phyloP scores from a whole-genome alignment of 495 filamentous ascomycete species.

The Penicillium silybi region DNA sequence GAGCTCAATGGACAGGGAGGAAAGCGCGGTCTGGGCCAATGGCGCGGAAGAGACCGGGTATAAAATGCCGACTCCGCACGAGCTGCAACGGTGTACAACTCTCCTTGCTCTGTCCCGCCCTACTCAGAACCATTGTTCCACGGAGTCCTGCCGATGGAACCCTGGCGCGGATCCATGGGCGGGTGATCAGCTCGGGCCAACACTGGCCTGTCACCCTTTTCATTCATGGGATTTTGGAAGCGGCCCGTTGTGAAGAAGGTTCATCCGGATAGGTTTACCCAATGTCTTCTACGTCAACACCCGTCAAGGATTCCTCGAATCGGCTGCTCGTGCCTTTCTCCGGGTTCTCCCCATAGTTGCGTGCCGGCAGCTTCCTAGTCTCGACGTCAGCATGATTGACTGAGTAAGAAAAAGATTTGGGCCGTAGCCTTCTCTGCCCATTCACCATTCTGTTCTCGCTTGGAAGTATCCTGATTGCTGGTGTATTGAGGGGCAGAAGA shows the following conservation, averaged over 20 bases:
- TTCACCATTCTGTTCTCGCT: neutral
- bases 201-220: constrained; percentile 3
- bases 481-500: neutral
- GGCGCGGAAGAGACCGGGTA: constrained; percentile 1
- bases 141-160: constrained; percentile 8
- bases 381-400: constrained; percentile 40
- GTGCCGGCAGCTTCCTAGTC: constrained; percentile 15
- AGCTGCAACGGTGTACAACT: constrained; percentile 6
- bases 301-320: constrained; percentile 8
- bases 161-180: constrained; percentile 1
- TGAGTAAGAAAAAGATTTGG: neutral
- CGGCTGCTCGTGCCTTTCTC: constrained; percentile 7
- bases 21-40: constrained; percentile 2
- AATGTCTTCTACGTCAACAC: constrained; percentile 27
- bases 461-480: neutral
- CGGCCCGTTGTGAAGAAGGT: constrained; percentile 25
- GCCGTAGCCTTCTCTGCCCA: neutral
- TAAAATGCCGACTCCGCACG: constrained; percentile 7
- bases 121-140: constrained; percentile 4
- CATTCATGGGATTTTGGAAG: constrained; percentile 5
- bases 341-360: neutral
- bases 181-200: neutral
- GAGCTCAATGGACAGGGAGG: neutral
- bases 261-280: constrained; percentile 35
- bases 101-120: constrained; percentile 2